Percentiles rank a stretch among this genome's conserved stretches.
phyloP scores from a whole-genome alignment of 495 filamentous ascomycete species.

The Daldinia caldariorum region DNA sequence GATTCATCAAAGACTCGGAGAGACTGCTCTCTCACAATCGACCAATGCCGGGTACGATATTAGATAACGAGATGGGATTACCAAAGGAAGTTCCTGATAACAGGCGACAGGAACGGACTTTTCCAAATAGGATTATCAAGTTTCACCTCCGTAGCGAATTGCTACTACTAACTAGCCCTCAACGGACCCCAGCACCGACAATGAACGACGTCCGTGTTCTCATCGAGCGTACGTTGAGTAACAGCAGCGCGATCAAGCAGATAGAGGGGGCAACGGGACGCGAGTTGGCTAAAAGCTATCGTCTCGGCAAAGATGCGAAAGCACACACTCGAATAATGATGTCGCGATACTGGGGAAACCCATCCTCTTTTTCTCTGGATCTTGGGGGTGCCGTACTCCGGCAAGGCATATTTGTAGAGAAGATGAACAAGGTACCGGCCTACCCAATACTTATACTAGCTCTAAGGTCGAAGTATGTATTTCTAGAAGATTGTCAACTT shows the following conservation, averaged over 20 bases:
- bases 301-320: slow-evolving; percentile 46
- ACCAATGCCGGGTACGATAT: slow-evolving; percentile 74
- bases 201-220: slow-evolving; percentile 57
- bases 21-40: slow-evolving; percentile 51
- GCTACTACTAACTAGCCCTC: slow-evolving; percentile 45
- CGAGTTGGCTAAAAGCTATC: slow-evolving; percentile 24
- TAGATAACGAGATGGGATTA: slow-evolving; percentile 52
- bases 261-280: slow-evolving; percentile 40
- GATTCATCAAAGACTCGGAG: slow-evolving; percentile 66
- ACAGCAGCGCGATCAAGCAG: slow-evolving; percentile 40
- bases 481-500: background rate
- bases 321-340: slow-evolving; percentile 77
- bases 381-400: slow-evolving; percentile 82
- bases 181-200: slow-evolving; percentile 38
- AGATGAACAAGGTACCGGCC: slow-evolving; percentile 69
- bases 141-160: slow-evolving; percentile 52
- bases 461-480: background rate
- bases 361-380: slow-evolving; percentile 74
- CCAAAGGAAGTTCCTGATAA: slow-evolving; percentile 36
- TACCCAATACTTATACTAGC: too few species aligned
- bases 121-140: slow-evolving; percentile 69
- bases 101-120: slow-evolving; percentile 54
- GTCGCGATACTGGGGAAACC: slow-evolving; percentile 82
- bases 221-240: slow-evolving; percentile 55
- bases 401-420: slow-evolving; percentile 81